Evolutionary conservation across 352 stramenopile species (phyloP), one percentile per base, ranked within the genome.

Genomic region (Phytophthora colocasiae): DNA sequence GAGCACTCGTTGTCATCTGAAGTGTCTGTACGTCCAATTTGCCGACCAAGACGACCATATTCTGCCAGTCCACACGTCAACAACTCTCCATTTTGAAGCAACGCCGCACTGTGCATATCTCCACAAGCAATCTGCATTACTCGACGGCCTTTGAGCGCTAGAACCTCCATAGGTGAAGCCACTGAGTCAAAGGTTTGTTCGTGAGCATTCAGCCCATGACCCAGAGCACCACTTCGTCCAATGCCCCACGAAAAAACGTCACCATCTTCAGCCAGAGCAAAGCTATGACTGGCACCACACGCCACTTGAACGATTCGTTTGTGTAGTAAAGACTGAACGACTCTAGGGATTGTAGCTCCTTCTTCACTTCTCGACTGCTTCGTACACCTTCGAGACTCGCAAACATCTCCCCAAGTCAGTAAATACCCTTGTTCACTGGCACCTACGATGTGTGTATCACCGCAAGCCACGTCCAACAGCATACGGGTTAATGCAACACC

Each of bases 401-500:
- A 55, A 8, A 73, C 74, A n/a, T 85, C 71, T n/a, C 87, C 87
- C 83, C 82, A 96, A n/a, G 79, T 81, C 32, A 93, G 63, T 32
- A 92, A 34, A 65, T 92, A 90, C 15, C 84, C 85, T 36, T 91
- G 83, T 62, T 96, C 85, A 2, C 82, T 92, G 43, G 86, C 63
- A 26, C 79, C 87, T 5, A 84, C 73, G 3, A 84, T 58, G 54
- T 93, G 85, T 17, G 74, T 63, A 49, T 84, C 77, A 1, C 87
- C 85, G 26, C 82, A 86, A n/a, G 73, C 77, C 2, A 92, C 61
- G 43, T 90, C 77, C 2, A 80, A 59, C 6, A 94, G 63, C 78
- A 90, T 87, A 8, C 73, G 75, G 41, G 75, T 81, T 22, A 90
- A 66, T 29, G 77, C 80, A 1, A 67, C 66, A 36, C 81, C 74